phyloP scores from a whole-genome alignment of 176 grass and related monocot species.

The Oryza officinalis region DNA sequence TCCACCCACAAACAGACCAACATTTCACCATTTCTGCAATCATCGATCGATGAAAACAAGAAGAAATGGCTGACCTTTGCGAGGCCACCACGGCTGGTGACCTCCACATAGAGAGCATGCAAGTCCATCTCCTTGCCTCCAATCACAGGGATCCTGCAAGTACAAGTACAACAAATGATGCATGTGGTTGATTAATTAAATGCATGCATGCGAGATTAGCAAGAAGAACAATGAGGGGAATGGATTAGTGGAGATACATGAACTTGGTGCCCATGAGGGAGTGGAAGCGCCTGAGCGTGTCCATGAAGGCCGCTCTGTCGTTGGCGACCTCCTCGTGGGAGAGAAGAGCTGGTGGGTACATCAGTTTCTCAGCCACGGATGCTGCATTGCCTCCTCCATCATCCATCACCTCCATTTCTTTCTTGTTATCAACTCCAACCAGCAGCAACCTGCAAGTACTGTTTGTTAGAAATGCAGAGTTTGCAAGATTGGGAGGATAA shows the following conservation, averaged over 20 bases:
- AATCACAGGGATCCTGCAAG: conserved; percentile 55
- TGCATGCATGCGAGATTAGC: too few species aligned
- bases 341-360: conserved; percentile 44
- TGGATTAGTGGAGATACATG: conserved; percentile 23
- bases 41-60: neutral
- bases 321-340: conserved; percentile 35
- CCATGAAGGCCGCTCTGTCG: conserved; percentile 46
- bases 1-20: neutral
- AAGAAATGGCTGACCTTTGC: conserved; percentile 34
- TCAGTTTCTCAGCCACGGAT: conserved; percentile 31
- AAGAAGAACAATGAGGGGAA: neutral
- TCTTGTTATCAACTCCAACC: neutral
- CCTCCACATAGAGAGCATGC: conserved; percentile 60
- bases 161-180: neutral
- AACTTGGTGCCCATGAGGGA: conserved; percentile 57
- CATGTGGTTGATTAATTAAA: neutral
- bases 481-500: too few species aligned
- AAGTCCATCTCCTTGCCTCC: conserved; percentile 65
- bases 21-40: neutral
- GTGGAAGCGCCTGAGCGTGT: conserved; percentile 48
- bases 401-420: conserved; percentile 25
- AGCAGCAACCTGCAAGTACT: too few species aligned
- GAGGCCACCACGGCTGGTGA: conserved; percentile 56
- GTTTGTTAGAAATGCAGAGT: too few species aligned
- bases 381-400: neutral